Conservation (phyloP, 164 flowering plant genomes). For the Hamamelis virginiana region DNA sequence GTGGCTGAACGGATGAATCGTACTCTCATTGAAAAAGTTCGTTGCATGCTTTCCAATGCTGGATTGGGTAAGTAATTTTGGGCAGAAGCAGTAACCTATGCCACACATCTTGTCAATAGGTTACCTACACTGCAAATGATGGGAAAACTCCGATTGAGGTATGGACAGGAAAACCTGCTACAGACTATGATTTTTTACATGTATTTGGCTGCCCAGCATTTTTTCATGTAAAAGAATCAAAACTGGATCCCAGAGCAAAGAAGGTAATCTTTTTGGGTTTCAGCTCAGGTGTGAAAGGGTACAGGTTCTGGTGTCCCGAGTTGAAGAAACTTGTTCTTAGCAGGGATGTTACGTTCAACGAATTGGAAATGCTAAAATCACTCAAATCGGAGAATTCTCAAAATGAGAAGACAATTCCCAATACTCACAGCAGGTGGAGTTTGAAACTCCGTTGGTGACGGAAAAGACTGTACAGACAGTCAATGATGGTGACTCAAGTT, state of each 20-base stretch:
- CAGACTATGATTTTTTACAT: conserved; percentile 5
- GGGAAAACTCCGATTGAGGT: conserved; percentile 7
- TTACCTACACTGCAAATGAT: conserved; percentile 2
- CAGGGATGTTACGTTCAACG: too few relatives aligned
- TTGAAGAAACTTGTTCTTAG: background rate
- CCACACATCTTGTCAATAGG: conserved; percentile 2
- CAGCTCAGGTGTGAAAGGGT: background rate
- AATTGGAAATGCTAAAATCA: too few relatives aligned
- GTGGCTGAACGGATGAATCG: conserved; percentile 10
- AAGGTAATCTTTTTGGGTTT: conserved; percentile 9
- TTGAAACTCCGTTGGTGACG: too few relatives aligned
- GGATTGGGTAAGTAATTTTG: conserved; percentile 20
- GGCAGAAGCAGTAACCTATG: conserved; percentile 11
- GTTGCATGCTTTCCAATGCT: conserved; percentile 21
- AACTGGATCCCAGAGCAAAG: conserved; percentile 12
- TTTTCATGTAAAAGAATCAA: background rate
- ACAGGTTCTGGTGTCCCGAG: background rate
- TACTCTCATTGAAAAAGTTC: conserved; percentile 18
- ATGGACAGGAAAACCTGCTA: conserved; percentile 4
- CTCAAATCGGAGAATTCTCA: too few relatives aligned
- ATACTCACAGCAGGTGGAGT: too few relatives aligned
- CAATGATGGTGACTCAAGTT: too few relatives aligned
- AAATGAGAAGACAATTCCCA: too few relatives aligned
- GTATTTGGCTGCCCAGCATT: background rate
- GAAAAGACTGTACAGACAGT: too few relatives aligned